phyloP scores from a whole-genome alignment of 169 alveolate genomes.

The Plasmodium billcollinsi region DNA sequence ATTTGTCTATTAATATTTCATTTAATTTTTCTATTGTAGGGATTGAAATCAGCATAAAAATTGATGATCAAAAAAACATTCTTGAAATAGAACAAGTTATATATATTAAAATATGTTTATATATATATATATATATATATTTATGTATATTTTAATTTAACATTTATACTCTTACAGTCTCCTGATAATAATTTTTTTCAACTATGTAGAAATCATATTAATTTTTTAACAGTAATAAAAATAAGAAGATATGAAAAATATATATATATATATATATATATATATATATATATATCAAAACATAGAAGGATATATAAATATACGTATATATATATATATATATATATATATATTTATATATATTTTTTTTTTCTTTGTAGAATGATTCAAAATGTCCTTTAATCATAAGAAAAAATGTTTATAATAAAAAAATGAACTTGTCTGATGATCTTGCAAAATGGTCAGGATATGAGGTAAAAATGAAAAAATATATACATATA shows the following conservation, averaged over 20 bases:
- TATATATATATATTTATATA: too few relatives aligned
- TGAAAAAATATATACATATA: background rate
- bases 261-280: background rate
- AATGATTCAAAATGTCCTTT: conserved; percentile 19
- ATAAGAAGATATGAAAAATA: background rate
- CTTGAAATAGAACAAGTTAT: conserved; percentile 43
- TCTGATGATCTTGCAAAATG: conserved; percentile 76
- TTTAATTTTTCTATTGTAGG: conserved; percentile 37
- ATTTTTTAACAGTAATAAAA: conserved; percentile 35
- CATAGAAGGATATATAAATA: background rate
- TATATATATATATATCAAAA: background rate
- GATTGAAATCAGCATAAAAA: conserved; percentile 44
- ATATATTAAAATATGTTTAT: background rate
- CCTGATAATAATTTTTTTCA: conserved; percentile 39
- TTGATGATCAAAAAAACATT: conserved; percentile 52
- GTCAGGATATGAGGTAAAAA: conserved; percentile 67
- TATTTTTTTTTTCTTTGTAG: background rate
- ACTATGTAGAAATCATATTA: conserved; percentile 28
- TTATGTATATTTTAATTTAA: background rate
- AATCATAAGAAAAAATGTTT: conserved; percentile 26
- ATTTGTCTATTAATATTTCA: conserved; percentile 7
- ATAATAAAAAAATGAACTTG: conserved; percentile 77
- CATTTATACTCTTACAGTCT: conserved; percentile 6
- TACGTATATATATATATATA: background rate
- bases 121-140: background rate